A percentile compares a stretch with the other conserved stretches of the same genome.
These are phyloP conservation scores for Picochlorum sp. DNA, from an alignment of 139 green algal genomes.

Conservation along the genomic window DNA sequence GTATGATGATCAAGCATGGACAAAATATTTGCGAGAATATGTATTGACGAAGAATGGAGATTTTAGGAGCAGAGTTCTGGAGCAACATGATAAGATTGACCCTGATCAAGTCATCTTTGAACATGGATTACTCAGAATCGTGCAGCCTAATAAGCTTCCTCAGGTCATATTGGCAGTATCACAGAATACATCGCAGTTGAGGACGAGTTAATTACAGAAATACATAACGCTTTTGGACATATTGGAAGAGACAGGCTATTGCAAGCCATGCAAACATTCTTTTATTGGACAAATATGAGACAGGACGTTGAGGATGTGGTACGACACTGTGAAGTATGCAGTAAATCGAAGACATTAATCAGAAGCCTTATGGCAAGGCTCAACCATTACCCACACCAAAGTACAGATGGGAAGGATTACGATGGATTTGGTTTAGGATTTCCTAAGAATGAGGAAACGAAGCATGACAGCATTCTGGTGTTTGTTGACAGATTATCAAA, in stretches of 20 bases:
- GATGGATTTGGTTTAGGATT: constrained; percentile 52
- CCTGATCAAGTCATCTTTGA: too few species aligned
- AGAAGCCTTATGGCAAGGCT: neutral
- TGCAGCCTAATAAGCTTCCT: neutral
- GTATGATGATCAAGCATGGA: neutral
- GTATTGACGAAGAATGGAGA: neutral
- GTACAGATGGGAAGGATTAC: constrained; percentile 28
- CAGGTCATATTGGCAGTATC: constrained; percentile 2
- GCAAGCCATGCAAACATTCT: neutral
- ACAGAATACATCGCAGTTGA: neutral
- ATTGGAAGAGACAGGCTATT: neutral
- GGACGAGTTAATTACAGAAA: constrained; percentile 12
- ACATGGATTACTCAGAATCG: neutral
- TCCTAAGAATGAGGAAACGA: constrained; percentile 15
- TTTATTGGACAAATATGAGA: neutral
- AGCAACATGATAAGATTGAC: neutral
- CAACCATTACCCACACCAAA: constrained; percentile 28
- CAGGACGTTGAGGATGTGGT: neutral
- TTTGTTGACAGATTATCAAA: constrained; percentile 53
- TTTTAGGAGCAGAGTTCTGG: neutral
- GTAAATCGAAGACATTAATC: neutral
- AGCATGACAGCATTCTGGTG: constrained; percentile 31
- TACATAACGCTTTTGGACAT: constrained; percentile 4
- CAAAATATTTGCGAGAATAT: neutral
- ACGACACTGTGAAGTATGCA: neutral